Evolutionary conservation across 2,329 filamentous ascomycete genomes (phyloP).

Genomic region (Microcyclospora pomicola): DNA sequence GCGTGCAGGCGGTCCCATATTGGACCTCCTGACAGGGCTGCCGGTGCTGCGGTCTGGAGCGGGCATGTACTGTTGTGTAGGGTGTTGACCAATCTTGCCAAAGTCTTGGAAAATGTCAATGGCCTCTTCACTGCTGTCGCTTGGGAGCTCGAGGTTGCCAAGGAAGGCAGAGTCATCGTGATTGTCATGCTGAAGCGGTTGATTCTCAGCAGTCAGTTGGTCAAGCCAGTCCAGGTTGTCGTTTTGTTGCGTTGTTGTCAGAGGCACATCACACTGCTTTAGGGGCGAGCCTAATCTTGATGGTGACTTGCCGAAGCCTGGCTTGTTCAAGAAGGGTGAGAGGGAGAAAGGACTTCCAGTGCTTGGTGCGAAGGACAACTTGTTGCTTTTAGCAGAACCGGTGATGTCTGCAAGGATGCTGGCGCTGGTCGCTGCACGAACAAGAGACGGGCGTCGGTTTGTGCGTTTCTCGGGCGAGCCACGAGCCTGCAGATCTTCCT

Average conservation of each 20-base stretch:
- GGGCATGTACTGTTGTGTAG: slow-evolving; percentile 6
- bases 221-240: slow-evolving; percentile 17
- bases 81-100: slow-evolving; percentile 49
- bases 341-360: slow-evolving; percentile 17
- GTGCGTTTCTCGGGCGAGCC: slow-evolving; percentile 57
- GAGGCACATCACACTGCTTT: slow-evolving; percentile 17
- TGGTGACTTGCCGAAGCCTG: slow-evolving; percentile 12
- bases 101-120: slow-evolving; percentile 65
- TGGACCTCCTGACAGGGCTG: slow-evolving; percentile 18
- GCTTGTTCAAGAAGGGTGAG: slow-evolving; percentile 19
- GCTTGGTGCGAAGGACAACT: slow-evolving; percentile 17
- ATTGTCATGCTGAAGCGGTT: slow-evolving; percentile 4
- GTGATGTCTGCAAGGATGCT: slow-evolving; percentile 50
- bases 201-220: slow-evolving; percentile 12
- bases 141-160: slow-evolving; percentile 41
- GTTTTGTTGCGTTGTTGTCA: slow-evolving; percentile 4
- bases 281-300: slow-evolving; percentile 20
- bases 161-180: slow-evolving; percentile 38
- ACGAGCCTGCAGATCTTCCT: slow-evolving; percentile 32
- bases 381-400: slow-evolving; percentile 39
- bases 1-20: slow-evolving; percentile 17
- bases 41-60: slow-evolving; percentile 17
- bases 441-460: slow-evolving; percentile 44
- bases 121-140: slow-evolving; percentile 44
- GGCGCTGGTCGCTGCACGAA: slow-evolving; percentile 48